Percentiles rank a stretch among this genome's conserved stretches.
Conservation (phyloP, 2,329 filamentous ascomycete species). For the Mycosphaerelloides madeirae region DNA sequence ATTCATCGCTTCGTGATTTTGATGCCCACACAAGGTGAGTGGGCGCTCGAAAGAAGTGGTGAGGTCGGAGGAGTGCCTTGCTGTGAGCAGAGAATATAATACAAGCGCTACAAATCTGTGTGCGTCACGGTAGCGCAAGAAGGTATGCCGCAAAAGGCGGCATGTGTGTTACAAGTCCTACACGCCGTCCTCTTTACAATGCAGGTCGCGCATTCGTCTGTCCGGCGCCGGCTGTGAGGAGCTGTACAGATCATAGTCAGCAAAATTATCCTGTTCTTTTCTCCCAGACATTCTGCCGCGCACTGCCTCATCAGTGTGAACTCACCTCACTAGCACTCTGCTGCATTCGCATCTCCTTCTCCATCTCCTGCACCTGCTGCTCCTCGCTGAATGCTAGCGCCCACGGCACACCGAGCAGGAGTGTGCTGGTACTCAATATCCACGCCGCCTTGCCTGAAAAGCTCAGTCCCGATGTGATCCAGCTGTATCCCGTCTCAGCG, state of each 20-base stretch:
- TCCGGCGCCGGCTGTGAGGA: constrained; percentile 21
- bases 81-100: constrained; percentile 22
- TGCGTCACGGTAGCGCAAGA: constrained; percentile 5
- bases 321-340: constrained; percentile 77
- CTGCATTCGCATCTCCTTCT: constrained; percentile 94
- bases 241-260: constrained; percentile 11
- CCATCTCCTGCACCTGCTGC: constrained; percentile 95
- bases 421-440: constrained; percentile 82
- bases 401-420: constrained; percentile 89
- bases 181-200: constrained; percentile 12
- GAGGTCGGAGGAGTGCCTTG: background rate
- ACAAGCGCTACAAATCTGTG: constrained; percentile 16
- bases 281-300: background rate
- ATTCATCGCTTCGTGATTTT: too few species aligned
- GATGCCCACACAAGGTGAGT: too few species aligned
- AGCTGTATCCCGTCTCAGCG: constrained; percentile 50
- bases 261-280: background rate
- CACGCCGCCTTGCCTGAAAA: constrained; percentile 84
- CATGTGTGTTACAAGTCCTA: constrained; percentile 7
- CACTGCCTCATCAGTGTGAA: constrained; percentile 9
- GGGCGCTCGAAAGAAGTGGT: too few species aligned
- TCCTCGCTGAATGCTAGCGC: constrained; percentile 91
- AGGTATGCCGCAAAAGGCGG: background rate
- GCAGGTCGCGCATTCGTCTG: constrained; percentile 23
- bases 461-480: constrained; percentile 57